Evolutionary conservation across 345 rosid species (phyloP), one percentile per base, ranked within the genome.

Genomic region (Ceriops zippeliana): DNA sequence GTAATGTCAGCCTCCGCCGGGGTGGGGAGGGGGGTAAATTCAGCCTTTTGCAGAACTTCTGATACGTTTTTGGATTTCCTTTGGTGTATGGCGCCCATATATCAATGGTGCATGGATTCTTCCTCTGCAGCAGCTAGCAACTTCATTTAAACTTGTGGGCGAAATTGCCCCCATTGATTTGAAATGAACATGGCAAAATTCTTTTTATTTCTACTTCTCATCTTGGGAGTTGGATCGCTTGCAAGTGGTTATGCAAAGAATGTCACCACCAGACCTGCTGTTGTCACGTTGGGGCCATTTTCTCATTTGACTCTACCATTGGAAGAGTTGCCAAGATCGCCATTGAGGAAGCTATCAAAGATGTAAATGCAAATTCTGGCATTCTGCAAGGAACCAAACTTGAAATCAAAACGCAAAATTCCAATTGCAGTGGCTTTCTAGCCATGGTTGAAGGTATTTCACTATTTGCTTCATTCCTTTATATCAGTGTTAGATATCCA

Each of bases 261-360:
- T 74, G 74, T 62, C 57, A 73, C 85, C n/a, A 71, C 86, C 30
- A 86, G 89, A 58, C 96, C 98, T 62, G 72, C 80, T 73, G 81
- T 77, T 77, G 89, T 88, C 37, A 85, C 82, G 67, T 91, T 70
- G 97, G 98, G 61, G 88, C 96, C 22, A 70, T 93, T 65, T 86
- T 93, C 80, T 63, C 79, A n/a, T 73, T 80, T 37, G 65, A 87
- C 62, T 87, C 99, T 58, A 76, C 84, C 49, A 84, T 89, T 34
- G 99, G 97, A 66, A 85, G 76, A 81, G 96, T 83, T 65, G 96
- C 99, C 61, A 85, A 89, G 85, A 78, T 89, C 77, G 96, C 97
- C 28, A 91, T 93, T 28, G 75, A 85, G 8, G 88, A 91, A 82
- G 98, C 98, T 75, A 85, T 89, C 58, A 88, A 89, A 74, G 98